A percentile compares a stretch with the other conserved stretches of the same genome.
Evolutionary conservation across 192 early-diverging fungal species (phyloP).

Genomic region (Phlyctochytrium bullatum): DNA sequence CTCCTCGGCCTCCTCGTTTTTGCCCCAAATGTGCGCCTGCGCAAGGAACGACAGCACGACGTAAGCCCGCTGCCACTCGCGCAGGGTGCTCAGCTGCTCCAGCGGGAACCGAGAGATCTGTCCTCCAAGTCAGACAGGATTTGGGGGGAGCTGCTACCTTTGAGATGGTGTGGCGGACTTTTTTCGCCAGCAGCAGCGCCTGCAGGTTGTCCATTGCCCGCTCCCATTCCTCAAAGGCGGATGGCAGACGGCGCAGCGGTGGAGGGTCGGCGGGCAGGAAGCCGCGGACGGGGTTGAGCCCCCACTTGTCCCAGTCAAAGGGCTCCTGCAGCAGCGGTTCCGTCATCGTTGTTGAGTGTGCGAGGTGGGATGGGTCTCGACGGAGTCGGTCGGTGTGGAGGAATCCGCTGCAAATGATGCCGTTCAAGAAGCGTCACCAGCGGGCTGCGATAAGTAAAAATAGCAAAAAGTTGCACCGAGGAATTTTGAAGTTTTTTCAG

Average conservation of each 20-base stretch:
- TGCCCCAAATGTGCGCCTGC: conserved; percentile 91
- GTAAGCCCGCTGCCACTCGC: conserved; percentile 86
- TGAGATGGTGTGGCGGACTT: conserved; percentile 23
- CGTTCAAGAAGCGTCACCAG: no score
- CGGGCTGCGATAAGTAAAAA: no score
- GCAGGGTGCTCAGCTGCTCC: conserved; percentile 52
- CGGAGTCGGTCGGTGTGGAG: no score
- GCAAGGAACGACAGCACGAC: conserved; percentile 82
- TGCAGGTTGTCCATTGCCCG: conserved; percentile 72
- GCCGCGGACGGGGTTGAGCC: conserved; percentile 75
- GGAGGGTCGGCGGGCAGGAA: conserved; percentile 76
- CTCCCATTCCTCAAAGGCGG: conserved; percentile 90
- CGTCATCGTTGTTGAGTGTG: conserved; percentile 64
- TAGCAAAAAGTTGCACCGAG: no score
- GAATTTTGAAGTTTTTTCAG: no score
- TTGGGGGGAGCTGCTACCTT: conserved; percentile 20
- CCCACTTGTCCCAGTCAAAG: no score
- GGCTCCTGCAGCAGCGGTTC: no score
- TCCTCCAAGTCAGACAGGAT: conserved; percentile 2
- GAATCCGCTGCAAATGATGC: no score
- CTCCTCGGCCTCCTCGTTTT: conserved; percentile 73
- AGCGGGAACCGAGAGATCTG: conserved; percentile 28
- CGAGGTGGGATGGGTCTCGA: no score
- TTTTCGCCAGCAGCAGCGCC: conserved; percentile 56
- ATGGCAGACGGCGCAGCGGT: conserved; percentile 70